Evolutionary conservation across 2,329 filamentous ascomycete species (phyloP), one percentile per base, ranked within the genome.

Genomic region (Fusarium tanahbumbuense): DNA sequence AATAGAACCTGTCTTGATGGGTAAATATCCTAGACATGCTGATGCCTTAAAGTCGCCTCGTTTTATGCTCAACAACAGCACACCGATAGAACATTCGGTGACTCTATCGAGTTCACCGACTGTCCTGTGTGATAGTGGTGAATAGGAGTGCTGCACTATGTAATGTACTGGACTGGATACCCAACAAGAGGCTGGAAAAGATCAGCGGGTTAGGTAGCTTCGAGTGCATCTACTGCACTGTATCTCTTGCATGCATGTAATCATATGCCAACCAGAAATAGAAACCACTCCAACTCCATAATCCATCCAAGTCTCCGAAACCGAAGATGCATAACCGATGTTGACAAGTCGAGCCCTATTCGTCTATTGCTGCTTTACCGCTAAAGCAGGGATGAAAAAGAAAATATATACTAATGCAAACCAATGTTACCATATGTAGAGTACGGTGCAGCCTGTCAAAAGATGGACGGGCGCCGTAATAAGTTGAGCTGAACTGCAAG

Each of bases 401-500:
- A 28, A 59, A 60, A 9, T 6, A 16, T 15, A 32, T 41, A 25
- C 20, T 25, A 25, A 23, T 52, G 48, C 22, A 25, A 46, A 16
- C 23, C 27, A 27, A 27, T 46, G 44, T 12, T n/a, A 46, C 44
- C 23, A 37, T 37, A 37, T 37, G 34, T 37, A 37, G 34, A 37
- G 23, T n/a, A n/a, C 15, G 22, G 10, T 15, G 18, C 16, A 46
- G 54, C 32, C 41, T 65, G 37, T 65, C 37, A 40, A 41, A 16
- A 16, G 34, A n/a, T 45, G 54, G 48, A 62, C 61, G 63, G 63
- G 63, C 61, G 62, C 44, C 34, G 34, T 66, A 30, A n/a, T 58
- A 60, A 25, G 61, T 45, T 47, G 59, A 66, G 63, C 63, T 66
- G 64, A 56, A 30, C 56, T 67, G 62, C 62, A 67, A 37, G 62